Evolutionary conservation across 306 rosid genomes (phyloP).

Genomic region (Gynostemma pentaphyllum): DNA sequence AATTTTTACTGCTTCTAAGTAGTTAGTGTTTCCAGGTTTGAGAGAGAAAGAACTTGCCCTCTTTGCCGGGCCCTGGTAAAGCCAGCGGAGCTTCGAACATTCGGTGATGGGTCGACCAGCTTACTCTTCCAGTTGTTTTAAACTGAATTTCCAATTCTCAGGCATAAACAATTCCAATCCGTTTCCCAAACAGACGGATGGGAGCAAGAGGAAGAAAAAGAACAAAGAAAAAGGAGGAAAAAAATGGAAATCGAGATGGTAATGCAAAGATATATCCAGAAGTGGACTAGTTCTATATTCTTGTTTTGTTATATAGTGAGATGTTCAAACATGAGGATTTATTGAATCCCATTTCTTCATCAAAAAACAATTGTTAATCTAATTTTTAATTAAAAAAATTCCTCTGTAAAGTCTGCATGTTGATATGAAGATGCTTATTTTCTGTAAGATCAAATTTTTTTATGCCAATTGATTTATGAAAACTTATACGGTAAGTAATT

Average conservation of each 20-base stretch:
- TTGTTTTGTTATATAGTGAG: slow-evolving; percentile 7
- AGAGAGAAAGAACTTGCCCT: slow-evolving; percentile 91
- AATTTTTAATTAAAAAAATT: not conserved
- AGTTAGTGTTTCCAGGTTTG: slow-evolving; percentile 59
- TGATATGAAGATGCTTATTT: not conserved
- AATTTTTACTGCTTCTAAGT: not conserved
- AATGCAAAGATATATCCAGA: slow-evolving; percentile 5
- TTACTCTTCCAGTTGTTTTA: slow-evolving; percentile 61
- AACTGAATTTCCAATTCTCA: not conserved
- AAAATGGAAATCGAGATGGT: not conserved
- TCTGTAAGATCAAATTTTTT: no score
- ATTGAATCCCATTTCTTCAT: slow-evolving; percentile 10
- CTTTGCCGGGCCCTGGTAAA: slow-evolving; percentile 73
- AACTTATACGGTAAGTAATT: not conserved
- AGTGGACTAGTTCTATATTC: slow-evolving; percentile 5
- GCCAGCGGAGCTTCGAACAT: slow-evolving; percentile 59
- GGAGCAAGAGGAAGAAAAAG: not conserved
- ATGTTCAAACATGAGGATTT: slow-evolving; percentile 9
- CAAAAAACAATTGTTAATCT: not conserved
- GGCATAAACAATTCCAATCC: not conserved
- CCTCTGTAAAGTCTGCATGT: not conserved
- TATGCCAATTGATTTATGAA: not conserved
- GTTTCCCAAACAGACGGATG: not conserved
- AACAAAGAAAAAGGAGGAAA: not conserved
- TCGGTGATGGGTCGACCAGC: slow-evolving; percentile 87